These are phyloP conservation scores for Omphalea diandra DNA, from an alignment of 441 rosid species.

Conservation along the genomic window DNA sequence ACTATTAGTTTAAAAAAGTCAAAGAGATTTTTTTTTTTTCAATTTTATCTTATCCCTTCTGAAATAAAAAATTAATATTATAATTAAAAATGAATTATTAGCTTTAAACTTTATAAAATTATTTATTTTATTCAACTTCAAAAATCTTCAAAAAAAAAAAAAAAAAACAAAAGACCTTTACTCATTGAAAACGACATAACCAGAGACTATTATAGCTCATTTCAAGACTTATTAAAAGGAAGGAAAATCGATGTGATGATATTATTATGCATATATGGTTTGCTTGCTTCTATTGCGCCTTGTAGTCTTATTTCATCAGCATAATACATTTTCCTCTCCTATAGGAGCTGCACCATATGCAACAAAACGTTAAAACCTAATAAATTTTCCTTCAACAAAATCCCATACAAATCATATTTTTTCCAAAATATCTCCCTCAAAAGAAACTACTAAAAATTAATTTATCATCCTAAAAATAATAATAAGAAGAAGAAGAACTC, in stretches of 20 bases:
- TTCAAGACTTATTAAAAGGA: slow-evolving; percentile 1
- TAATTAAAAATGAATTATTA: too few relatives aligned
- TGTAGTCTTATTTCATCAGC: neutral
- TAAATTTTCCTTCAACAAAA: slow-evolving; percentile 1
- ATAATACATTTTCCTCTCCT: neutral
- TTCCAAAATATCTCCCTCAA: neutral
- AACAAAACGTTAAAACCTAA: neutral
- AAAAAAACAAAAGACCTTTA: neutral
- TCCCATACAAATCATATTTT: neutral
- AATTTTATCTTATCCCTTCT: too few relatives aligned
- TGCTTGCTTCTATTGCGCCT: too few relatives aligned
- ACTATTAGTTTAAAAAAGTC: too few relatives aligned
- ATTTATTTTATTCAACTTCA: too few relatives aligned
- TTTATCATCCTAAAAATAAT: too few relatives aligned
- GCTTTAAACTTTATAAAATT: too few relatives aligned
- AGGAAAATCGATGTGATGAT: neutral
- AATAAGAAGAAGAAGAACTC: too few relatives aligned
- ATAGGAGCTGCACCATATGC: neutral
- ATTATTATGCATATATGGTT: too few relatives aligned
- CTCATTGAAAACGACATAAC: slow-evolving; percentile 7
- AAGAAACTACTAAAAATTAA: neutral
- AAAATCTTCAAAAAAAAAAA: neutral
- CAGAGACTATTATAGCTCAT: neutral
- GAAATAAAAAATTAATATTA: too few relatives aligned
- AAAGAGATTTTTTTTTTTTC: too few relatives aligned